These are phyloP conservation scores for Rhynchosporium secalis DNA, from an alignment of 2,329 filamentous ascomycete genomes.

Conservation along the genomic window DNA sequence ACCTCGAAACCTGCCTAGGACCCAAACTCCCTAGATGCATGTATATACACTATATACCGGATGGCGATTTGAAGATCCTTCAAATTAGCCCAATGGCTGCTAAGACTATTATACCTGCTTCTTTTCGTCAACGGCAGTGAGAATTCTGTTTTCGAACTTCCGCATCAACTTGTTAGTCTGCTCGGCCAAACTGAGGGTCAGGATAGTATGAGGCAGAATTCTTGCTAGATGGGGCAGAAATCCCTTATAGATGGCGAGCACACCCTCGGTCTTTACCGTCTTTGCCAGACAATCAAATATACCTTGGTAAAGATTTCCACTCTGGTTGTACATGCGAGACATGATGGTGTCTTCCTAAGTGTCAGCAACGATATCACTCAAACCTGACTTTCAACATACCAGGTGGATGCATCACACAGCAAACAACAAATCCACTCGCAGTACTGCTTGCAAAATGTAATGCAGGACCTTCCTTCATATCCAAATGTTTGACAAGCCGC, in stretches of 20 bases:
- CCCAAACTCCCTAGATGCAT: slow-evolving; percentile 24
- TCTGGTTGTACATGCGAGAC: slow-evolving; percentile 98
- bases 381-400: slow-evolving; percentile 51
- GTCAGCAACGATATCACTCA: slow-evolving; percentile 21
- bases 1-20: slow-evolving; percentile 8
- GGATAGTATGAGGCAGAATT: slow-evolving; percentile 92
- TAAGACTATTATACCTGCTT: slow-evolving; percentile 23
- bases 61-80: slow-evolving; percentile 17
- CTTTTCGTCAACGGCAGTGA: slow-evolving; percentile 43
- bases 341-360: slow-evolving; percentile 78
- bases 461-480: slow-evolving; percentile 86
- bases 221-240: slow-evolving; percentile 92
- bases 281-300: slow-evolving; percentile 90
- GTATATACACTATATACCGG: slow-evolving; percentile 32
- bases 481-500: slow-evolving; percentile 75
- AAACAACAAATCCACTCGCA: slow-evolving; percentile 91
- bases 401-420: slow-evolving; percentile 96
- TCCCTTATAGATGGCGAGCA: slow-evolving; percentile 95
- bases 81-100: not conserved
- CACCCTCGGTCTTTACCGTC: slow-evolving; percentile 86
- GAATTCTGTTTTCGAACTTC: slow-evolving; percentile 65
- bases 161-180: slow-evolving; percentile 94
- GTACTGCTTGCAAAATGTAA: slow-evolving; percentile 88
- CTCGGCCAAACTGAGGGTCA: slow-evolving; percentile 90
- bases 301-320: slow-evolving; percentile 91